These are phyloP conservation scores for Sporothrix luriei DNA, from an alignment of 2,329 filamentous ascomycete genomes.

Conservation along the genomic window DNA sequence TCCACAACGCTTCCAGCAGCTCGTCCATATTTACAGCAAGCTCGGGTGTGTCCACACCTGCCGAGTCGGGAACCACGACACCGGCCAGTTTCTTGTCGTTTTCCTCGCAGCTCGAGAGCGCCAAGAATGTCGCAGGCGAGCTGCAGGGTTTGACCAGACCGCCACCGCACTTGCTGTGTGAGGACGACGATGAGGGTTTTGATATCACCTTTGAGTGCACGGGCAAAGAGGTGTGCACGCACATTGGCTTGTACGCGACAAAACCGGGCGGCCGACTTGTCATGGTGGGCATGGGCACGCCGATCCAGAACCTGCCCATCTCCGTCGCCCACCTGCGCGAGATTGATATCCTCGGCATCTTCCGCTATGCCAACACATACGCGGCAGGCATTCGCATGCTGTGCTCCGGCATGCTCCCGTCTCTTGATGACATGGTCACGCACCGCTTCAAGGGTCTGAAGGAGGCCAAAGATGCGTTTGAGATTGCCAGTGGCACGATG, in stretches of 20 bases:
- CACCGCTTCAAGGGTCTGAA: constrained; percentile 69
- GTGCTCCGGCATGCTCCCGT: constrained; percentile 59
- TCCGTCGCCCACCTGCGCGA: constrained; percentile 73
- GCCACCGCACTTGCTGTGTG: constrained; percentile 42
- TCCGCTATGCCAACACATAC: constrained; percentile 77
- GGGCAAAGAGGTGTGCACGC: constrained; percentile 73
- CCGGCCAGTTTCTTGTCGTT: constrained; percentile 51
- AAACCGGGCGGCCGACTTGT: constrained; percentile 71
- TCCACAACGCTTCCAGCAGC: constrained; percentile 50
- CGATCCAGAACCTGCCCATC: constrained; percentile 72
- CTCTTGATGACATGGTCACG: constrained; percentile 71
- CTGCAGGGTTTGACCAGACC: constrained; percentile 50
- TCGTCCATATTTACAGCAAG: constrained; percentile 49
- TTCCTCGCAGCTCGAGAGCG: constrained; percentile 54
- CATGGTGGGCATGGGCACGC: constrained; percentile 79
- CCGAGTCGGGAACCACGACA: constrained; percentile 47
- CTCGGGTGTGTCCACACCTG: constrained; percentile 55
- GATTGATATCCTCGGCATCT: constrained; percentile 76
- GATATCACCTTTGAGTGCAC: constrained; percentile 77
- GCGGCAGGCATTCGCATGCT: constrained; percentile 67
- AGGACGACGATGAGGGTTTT: constrained; percentile 65
- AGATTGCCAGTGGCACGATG: constrained; percentile 67
- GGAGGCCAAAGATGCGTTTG: constrained; percentile 65
- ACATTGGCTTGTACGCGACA: constrained; percentile 72
- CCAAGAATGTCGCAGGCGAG: constrained; percentile 54